A percentile compares a stretch with the other conserved stretches of the same genome.
These are phyloP conservation scores for Boletus fagicola DNA, from an alignment of 768 basidiomycete species.

Conservation along the genomic window DNA sequence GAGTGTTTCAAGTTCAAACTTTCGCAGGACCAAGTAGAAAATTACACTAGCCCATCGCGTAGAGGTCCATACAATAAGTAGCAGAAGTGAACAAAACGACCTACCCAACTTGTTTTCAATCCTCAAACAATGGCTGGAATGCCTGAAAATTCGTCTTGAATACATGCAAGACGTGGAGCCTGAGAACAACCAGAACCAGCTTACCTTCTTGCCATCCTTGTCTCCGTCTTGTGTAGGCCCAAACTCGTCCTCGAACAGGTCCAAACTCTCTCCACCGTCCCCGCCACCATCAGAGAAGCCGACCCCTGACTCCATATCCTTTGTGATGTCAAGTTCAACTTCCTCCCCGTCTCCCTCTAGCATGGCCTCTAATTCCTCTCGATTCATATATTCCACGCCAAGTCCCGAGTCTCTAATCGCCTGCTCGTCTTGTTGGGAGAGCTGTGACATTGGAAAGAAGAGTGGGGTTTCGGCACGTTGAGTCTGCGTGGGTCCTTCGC, in stretches of 20 bases:
- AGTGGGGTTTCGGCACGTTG: slow-evolving; percentile 23
- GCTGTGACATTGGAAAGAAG: slow-evolving; percentile 57
- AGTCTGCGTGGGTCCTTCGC: slow-evolving; percentile 4
- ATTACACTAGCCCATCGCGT: background rate
- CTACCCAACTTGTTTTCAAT: slow-evolving; percentile 15
- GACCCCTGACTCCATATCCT: background rate
- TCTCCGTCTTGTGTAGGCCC: slow-evolving; percentile 32
- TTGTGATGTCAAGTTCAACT: slow-evolving; percentile 26
- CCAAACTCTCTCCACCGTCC: slow-evolving; percentile 25
- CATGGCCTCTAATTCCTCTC: slow-evolving; percentile 54
- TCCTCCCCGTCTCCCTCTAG: slow-evolving; percentile 36
- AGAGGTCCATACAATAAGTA: background rate
- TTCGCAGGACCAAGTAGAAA: background rate
- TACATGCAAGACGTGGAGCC: background rate
- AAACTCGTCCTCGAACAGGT: slow-evolving; percentile 34
- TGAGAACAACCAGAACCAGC: background rate
- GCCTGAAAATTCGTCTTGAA: slow-evolving; percentile 12
- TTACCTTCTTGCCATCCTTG: slow-evolving; percentile 27
- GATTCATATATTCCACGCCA: slow-evolving; percentile 65
- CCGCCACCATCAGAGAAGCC: slow-evolving; percentile 1
- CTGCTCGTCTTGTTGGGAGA: slow-evolving; percentile 54
- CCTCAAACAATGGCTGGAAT: slow-evolving; percentile 36
- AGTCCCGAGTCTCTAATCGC: slow-evolving; percentile 60
- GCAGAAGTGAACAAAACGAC: background rate
- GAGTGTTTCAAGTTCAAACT: background rate